phyloP scores from a whole-genome alignment of 768 basidiomycete species.

The Suillus brevipes region DNA sequence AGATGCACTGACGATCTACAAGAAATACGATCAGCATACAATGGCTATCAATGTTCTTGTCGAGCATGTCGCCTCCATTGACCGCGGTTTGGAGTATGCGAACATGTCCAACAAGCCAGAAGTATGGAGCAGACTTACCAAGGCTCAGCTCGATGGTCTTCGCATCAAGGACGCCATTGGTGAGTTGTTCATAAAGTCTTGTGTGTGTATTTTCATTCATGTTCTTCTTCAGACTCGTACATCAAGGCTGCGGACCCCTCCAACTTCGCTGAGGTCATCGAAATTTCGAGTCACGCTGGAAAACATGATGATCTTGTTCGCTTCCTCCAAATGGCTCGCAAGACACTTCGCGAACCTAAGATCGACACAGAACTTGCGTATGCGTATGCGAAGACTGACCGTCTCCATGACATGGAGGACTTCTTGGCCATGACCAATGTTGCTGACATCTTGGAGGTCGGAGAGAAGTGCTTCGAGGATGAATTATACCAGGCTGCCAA shows the following conservation, averaged over 20 bases:
- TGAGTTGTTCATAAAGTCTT: slow-evolving; percentile 34
- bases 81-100: slow-evolving; percentile 94
- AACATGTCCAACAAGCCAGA: slow-evolving; percentile 96
- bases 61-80: slow-evolving; percentile 96
- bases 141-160: slow-evolving; percentile 96
- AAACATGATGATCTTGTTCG: slow-evolving; percentile 93
- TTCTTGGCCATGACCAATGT: slow-evolving; percentile 99
- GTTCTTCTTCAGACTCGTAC: slow-evolving; percentile 71
- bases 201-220: slow-evolving; percentile 4
- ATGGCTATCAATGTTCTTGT: slow-evolving; percentile 97
- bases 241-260: slow-evolving; percentile 95
- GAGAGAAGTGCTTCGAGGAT: slow-evolving; percentile 99
- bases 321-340: slow-evolving; percentile 98
- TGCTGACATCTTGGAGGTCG: slow-evolving; percentile 93
- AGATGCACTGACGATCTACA: slow-evolving; percentile 96
- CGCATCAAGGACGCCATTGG: slow-evolving; percentile 98
- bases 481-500: slow-evolving; percentile 97
- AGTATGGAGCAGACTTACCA: slow-evolving; percentile 97
- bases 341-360: slow-evolving; percentile 92
- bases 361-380: slow-evolving; percentile 98
- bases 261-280: slow-evolving; percentile 93
- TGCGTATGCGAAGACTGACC: slow-evolving; percentile 96
- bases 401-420: slow-evolving; percentile 99
- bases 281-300: slow-evolving; percentile 92
- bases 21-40: slow-evolving; percentile 94